These are phyloP conservation scores for Prunus campanulata DNA, from an alignment of 306 rosid species.

Conservation along the genomic window DNA sequence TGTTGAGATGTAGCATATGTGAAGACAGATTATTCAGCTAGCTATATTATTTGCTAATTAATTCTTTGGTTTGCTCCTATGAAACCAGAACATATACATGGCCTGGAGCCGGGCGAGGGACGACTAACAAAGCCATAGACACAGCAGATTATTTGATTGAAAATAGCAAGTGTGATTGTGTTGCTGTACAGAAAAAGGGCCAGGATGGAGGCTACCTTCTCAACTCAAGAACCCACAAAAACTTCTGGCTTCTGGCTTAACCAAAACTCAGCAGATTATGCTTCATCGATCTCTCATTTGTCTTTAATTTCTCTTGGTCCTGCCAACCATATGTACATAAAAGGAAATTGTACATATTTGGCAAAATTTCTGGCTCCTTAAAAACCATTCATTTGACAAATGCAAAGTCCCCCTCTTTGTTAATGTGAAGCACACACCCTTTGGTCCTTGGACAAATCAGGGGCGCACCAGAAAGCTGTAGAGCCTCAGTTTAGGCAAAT, in stretches of 20 bases:
- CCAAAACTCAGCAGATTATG: not conserved
- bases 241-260: slow-evolving; percentile 86
- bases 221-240: slow-evolving; percentile 65
- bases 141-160: slow-evolving; percentile 80
- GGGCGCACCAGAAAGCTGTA: too few species aligned
- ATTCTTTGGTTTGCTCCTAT: not conserved
- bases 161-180: slow-evolving; percentile 68
- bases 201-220: slow-evolving; percentile 71
- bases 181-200: slow-evolving; percentile 71
- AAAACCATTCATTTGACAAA: not conserved
- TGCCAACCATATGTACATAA: not conserved
- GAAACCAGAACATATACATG: slow-evolving; percentile 36
- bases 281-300: too few species aligned
- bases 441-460: too few species aligned
- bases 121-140: slow-evolving; percentile 25
- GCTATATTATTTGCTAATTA: not conserved
- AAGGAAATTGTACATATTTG: not conserved
- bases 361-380: not conserved
- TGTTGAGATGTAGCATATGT: too few species aligned
- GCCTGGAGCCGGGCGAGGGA: slow-evolving; percentile 12
- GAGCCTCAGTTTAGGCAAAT: too few species aligned
- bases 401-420: not conserved
- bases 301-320: not conserved
- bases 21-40: too few species aligned
- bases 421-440: not conserved